Evolutionary conservation across 1,139 yeast genomes (phyloP).

Genomic region (Sugiyamaella japonica): DNA sequence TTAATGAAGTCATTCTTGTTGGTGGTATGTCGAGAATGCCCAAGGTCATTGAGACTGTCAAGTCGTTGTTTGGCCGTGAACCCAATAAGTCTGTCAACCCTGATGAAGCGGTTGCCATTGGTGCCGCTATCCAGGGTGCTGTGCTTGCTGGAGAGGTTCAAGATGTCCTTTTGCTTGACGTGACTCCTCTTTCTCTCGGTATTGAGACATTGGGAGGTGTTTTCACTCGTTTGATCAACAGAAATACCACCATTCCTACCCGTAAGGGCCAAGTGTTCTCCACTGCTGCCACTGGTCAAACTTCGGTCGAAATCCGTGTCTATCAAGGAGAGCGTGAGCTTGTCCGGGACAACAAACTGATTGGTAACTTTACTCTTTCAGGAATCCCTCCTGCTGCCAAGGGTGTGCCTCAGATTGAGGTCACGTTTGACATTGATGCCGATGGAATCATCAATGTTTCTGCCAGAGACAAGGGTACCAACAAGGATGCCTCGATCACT

Average conservation of each 20-base stretch:
- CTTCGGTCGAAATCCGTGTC: conserved; percentile 97
- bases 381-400: conserved; percentile 98
- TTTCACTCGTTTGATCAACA: conserved; percentile 93
- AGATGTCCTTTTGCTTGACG: conserved; percentile 91
- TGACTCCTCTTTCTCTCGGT: conserved; percentile 95
- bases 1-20: conserved; percentile 93
- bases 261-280: conserved; percentile 97
- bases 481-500: conserved; percentile 97
- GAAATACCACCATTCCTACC: conserved; percentile 98
- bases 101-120: conserved; percentile 99
- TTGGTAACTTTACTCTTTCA: conserved; percentile 94
- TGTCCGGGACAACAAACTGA: conserved; percentile 96
- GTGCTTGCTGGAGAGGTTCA: conserved; percentile 98
- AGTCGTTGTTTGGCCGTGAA: conserved; percentile 86
- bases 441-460: conserved; percentile 99
- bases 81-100: conserved; percentile 99
- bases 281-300: conserved; percentile 98
- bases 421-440: conserved; percentile 95
- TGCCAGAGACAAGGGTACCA: conserved; percentile 97
- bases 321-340: conserved; percentile 99
- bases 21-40: conserved; percentile 99
- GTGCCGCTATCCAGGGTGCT: conserved; percentile 99
- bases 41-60: conserved; percentile 96
- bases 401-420: conserved; percentile 99
- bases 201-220: conserved; percentile 99